phyloP scores from a whole-genome alignment of 306 rosid species.

The Potentilla sterilis region DNA sequence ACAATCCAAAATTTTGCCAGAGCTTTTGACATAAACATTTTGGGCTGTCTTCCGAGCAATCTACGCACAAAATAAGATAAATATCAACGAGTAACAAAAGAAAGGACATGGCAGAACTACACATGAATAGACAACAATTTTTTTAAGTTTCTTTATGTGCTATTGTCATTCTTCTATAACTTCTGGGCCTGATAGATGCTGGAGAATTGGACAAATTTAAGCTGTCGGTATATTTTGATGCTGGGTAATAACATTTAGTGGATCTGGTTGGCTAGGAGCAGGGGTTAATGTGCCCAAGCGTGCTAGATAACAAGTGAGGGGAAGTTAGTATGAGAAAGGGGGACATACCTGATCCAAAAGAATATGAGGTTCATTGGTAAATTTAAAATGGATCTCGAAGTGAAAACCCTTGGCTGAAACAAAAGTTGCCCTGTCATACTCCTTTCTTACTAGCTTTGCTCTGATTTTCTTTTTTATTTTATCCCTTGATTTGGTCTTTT shows the following conservation, averaged over 20 bases:
- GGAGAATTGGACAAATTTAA: neutral
- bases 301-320: neutral
- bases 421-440: constrained; percentile 45
- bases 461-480: constrained; percentile 26
- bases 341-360: constrained; percentile 78
- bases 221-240: neutral
- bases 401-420: constrained; percentile 53
- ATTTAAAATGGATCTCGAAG: constrained; percentile 71
- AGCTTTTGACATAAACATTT: constrained; percentile 71
- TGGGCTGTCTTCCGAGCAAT: constrained; percentile 70
- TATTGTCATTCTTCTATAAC: neutral
- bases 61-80: constrained; percentile 34
- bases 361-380: constrained; percentile 61
- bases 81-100: constrained; percentile 8
- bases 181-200: neutral
- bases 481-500: constrained; percentile 24
- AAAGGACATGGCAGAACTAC: neutral
- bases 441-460: constrained; percentile 27
- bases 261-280: neutral
- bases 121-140: neutral
- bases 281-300: neutral
- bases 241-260: neutral
- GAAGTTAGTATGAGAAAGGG: neutral
- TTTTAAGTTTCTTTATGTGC: neutral
- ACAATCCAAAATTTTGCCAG: constrained; percentile 60